Conservation (phyloP, 495 filamentous ascomycete species). For the Lepraria neglecta region DNA sequence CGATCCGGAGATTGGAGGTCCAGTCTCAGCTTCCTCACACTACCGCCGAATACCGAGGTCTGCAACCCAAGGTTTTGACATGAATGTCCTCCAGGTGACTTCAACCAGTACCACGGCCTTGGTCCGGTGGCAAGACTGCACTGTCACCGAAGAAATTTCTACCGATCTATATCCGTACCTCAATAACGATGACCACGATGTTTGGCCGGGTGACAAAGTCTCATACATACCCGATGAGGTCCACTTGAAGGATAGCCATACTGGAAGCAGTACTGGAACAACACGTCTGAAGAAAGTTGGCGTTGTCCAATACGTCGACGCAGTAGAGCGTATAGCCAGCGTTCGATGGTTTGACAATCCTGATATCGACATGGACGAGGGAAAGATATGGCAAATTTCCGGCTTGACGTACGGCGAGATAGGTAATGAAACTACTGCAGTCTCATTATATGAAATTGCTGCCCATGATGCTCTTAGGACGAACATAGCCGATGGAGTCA, state of each 20-base stretch:
- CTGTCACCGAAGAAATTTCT: slow-evolving; percentile 40
- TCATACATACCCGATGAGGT: slow-evolving; percentile 39
- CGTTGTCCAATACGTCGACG: slow-evolving; percentile 53
- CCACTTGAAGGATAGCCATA: neutral
- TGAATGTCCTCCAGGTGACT: slow-evolving; percentile 50
- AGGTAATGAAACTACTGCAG: slow-evolving; percentile 38
- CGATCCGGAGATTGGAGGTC: neutral
- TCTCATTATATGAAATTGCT: slow-evolving; percentile 54
- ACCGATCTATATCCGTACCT: slow-evolving; percentile 41
- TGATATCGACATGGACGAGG: slow-evolving; percentile 37
- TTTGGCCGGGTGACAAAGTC: slow-evolving; percentile 56
- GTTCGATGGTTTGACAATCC: slow-evolving; percentile 49
- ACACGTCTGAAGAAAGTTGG: slow-evolving; percentile 38
- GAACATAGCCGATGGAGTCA: slow-evolving; percentile 45
- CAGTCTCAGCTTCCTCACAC: slow-evolving; percentile 16
- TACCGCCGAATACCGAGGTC: slow-evolving; percentile 41
- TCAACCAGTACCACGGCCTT: slow-evolving; percentile 41
- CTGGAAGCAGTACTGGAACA: neutral
- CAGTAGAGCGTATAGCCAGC: slow-evolving; percentile 46
- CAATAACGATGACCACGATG: slow-evolving; percentile 47
- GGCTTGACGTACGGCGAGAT: slow-evolving; percentile 40
- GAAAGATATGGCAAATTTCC: slow-evolving; percentile 30
- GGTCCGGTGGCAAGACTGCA: slow-evolving; percentile 56
- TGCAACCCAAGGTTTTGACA: slow-evolving; percentile 50
- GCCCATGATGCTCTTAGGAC: slow-evolving; percentile 40